A percentile compares a stretch with the other conserved stretches of the same genome.
These are phyloP conservation scores for Yamadazyma trypodendri DNA, from an alignment of 1,139 yeast species.

Conservation along the genomic window DNA sequence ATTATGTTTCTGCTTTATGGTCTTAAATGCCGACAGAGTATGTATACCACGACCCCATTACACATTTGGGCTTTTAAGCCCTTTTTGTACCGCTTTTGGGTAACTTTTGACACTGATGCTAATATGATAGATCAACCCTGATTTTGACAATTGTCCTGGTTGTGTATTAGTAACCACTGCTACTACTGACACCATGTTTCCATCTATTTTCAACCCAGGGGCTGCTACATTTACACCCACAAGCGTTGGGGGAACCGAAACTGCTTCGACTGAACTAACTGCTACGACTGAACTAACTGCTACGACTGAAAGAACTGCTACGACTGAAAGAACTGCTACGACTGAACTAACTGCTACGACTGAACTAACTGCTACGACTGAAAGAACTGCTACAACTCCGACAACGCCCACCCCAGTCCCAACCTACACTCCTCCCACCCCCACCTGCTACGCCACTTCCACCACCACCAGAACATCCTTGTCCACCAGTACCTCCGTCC, in stretches of 20 bases:
- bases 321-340: no score
- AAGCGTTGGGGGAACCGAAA: no score
- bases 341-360: no score
- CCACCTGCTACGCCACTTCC: conserved; percentile 2
- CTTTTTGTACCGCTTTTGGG: no score
- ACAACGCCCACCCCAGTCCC: conserved; percentile 5
- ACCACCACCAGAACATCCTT: conserved; percentile 8
- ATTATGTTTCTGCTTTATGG: background rate
- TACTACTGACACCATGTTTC: conserved; percentile 19
- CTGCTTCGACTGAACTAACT: no score
- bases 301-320: no score
- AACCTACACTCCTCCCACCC: conserved; percentile 4
- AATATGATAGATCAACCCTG: conserved; percentile 23
- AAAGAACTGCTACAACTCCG: conserved; percentile 1
- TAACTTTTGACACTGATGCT: conserved; percentile 6
- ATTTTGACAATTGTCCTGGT: conserved; percentile 21
- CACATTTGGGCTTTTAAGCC: no score
- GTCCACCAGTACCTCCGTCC: conserved; percentile 4
- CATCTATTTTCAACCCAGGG: conserved; percentile 14
- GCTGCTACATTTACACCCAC: no score
- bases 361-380: background rate
- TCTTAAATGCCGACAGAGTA: conserved; percentile 11
- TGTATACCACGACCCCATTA: conserved; percentile 3
- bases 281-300: no score
- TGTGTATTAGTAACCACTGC: conserved; percentile 28